Percentiles rank a stretch among this genome's conserved stretches.
phyloP scores from a whole-genome alignment of 1,139 yeast species.

The Taphrina pruni region DNA sequence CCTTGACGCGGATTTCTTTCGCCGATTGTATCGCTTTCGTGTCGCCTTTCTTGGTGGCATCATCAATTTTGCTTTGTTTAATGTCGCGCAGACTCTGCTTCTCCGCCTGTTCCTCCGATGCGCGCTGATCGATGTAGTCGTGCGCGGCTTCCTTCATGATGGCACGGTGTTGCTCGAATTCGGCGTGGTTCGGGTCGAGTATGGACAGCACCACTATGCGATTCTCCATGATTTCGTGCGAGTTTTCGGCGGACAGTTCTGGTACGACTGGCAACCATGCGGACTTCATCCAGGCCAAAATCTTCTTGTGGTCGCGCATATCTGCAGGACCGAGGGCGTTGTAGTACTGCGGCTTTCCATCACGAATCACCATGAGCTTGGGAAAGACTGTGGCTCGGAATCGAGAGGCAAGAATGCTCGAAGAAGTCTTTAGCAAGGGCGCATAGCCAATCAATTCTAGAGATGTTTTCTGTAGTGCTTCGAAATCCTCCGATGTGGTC shows the following conservation, averaged over 20 bases:
- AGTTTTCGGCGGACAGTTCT: conserved; percentile 52
- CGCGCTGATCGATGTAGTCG: conserved; percentile 48
- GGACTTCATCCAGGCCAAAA: conserved; percentile 51
- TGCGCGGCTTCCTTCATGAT: conserved; percentile 51
- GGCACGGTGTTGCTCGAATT: conserved; percentile 48
- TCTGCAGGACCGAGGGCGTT: conserved; percentile 51
- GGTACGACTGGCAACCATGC: conserved; percentile 53
- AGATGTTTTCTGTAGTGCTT: conserved; percentile 52
- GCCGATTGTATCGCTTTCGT: conserved; percentile 51
- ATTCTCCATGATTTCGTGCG: conserved; percentile 50
- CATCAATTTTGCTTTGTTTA: conserved; percentile 52
- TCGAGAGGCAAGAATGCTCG: conserved; percentile 49
- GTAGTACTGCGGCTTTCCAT: conserved; percentile 49
- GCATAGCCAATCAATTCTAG: conserved; percentile 52
- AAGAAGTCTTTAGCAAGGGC: conserved; percentile 51
- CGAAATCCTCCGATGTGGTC: conserved; percentile 54
- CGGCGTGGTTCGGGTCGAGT: conserved; percentile 50
- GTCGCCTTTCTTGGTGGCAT: conserved; percentile 52
- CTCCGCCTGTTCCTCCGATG: conserved; percentile 48
- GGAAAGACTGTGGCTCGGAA: conserved; percentile 51
- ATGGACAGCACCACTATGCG: conserved; percentile 51
- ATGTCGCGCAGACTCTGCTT: conserved; percentile 50
- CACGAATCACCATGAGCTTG: conserved; percentile 51
- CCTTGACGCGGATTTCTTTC: conserved; percentile 49
- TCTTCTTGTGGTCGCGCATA: conserved; percentile 50